Percentiles rank a stretch among this genome's conserved stretches.
Conservation (phyloP, 1,139 yeast species). For the Blastobotrys buckinghamii region DNA sequence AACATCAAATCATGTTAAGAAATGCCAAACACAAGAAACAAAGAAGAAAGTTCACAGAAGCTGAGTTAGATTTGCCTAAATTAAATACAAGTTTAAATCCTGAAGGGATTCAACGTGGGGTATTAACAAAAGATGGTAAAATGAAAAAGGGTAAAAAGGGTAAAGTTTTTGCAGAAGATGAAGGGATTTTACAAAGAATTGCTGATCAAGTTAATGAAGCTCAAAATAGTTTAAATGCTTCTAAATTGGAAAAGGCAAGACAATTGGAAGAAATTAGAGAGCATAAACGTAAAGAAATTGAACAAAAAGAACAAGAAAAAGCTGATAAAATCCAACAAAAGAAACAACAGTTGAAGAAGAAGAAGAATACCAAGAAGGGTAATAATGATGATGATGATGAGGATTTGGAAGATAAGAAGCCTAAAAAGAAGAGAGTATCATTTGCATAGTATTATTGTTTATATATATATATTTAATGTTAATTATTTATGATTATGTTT, state of each 20-base stretch:
- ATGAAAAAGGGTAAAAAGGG: slow-evolving; percentile 48
- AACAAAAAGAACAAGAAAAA: slow-evolving; percentile 71
- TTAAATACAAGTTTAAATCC: slow-evolving; percentile 81
- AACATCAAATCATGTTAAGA: slow-evolving; percentile 9
- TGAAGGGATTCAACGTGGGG: slow-evolving; percentile 62
- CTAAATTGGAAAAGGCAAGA: slow-evolving; percentile 83
- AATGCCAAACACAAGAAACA: slow-evolving; percentile 38
- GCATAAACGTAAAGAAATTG: slow-evolving; percentile 78
- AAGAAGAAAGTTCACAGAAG: slow-evolving; percentile 57
- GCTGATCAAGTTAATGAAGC: slow-evolving; percentile 78
- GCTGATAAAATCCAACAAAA: slow-evolving; percentile 64
- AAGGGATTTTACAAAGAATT: slow-evolving; percentile 59
- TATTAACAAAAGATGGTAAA: slow-evolving; percentile 49
- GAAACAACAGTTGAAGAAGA: slow-evolving; percentile 68
- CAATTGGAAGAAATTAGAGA: slow-evolving; percentile 88
- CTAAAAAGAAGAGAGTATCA: slow-evolving; percentile 21
- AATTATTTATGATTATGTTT: not conserved
- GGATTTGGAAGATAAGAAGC: not conserved
- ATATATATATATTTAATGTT: not conserved
- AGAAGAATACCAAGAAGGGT: slow-evolving; percentile 26
- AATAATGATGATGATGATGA: slow-evolving; percentile 11
- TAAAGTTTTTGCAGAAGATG: slow-evolving; percentile 74
- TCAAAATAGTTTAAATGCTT: slow-evolving; percentile 75
- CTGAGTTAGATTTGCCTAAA: slow-evolving; percentile 69
- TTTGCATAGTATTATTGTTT: slow-evolving; percentile 20